Percentiles rank a stretch among this genome's conserved stretches.
phyloP scores from a whole-genome alignment of 345 rosid species.

The Anastatica hierochuntica region DNA sequence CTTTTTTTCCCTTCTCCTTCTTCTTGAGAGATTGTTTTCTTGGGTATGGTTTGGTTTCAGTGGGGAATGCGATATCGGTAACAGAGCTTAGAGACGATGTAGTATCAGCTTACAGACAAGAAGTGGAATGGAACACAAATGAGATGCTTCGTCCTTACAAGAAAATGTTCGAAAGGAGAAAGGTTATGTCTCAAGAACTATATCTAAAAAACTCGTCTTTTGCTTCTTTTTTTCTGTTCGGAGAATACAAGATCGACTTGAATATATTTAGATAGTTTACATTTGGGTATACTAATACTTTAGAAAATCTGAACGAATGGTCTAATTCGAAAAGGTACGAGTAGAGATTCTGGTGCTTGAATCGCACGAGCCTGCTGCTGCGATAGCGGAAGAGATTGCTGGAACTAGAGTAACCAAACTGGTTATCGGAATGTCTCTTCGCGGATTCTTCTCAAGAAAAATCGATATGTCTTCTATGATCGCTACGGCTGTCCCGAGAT shows the following conservation, averaged over 20 bases:
- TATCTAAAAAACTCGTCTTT: background rate
- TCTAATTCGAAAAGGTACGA: too few species aligned
- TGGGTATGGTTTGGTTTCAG: constrained; percentile 21
- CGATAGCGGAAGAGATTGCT: constrained; percentile 61
- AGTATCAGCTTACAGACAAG: constrained; percentile 67
- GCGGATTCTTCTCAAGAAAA: constrained; percentile 43
- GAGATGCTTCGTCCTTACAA: constrained; percentile 58
- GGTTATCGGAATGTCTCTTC: constrained; percentile 68
- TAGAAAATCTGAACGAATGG: too few species aligned
- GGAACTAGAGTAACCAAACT: constrained; percentile 43
- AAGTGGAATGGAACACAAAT: constrained; percentile 47
- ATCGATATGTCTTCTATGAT: constrained; percentile 51
- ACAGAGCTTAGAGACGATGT: constrained; percentile 69
- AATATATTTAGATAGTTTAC: too few species aligned
- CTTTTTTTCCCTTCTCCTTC: background rate
- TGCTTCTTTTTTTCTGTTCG: background rate
- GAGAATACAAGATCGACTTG: too few species aligned
- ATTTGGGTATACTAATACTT: too few species aligned
- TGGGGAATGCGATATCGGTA: constrained; percentile 66
- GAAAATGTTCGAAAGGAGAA: constrained; percentile 50
- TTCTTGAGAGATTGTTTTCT: background rate
- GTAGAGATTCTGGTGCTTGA: constrained; percentile 50
- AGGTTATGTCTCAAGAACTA: constrained; percentile 32
- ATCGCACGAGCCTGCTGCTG: constrained; percentile 55
- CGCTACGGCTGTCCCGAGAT: constrained; percentile 45